A percentile compares a stretch with the other conserved stretches of the same genome.
phyloP scores from a whole-genome alignment of 2,329 filamentous ascomycete genomes.

The Uncinocarpus reesii region DNA sequence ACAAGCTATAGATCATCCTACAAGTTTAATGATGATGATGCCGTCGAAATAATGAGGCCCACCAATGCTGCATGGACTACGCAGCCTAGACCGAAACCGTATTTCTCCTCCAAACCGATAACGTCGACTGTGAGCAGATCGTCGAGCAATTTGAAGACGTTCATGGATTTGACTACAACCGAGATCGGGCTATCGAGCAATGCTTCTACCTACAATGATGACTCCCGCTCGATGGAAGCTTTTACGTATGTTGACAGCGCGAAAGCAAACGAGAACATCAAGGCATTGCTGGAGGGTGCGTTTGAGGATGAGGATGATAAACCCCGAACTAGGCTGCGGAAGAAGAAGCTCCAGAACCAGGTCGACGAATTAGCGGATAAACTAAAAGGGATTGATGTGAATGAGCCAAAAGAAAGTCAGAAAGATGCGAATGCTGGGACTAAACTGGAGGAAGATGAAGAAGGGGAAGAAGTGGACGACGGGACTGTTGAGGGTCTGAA shows the following conservation, averaged over 20 bases:
- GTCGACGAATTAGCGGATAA: slow-evolving; percentile 37
- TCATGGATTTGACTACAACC: slow-evolving; percentile 41
- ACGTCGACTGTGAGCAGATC: slow-evolving; percentile 32
- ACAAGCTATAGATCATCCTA: slow-evolving; percentile 23
- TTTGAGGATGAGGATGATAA: slow-evolving; percentile 43
- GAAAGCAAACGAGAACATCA: slow-evolving; percentile 44
- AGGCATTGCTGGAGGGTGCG: slow-evolving; percentile 42
- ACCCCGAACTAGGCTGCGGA: slow-evolving; percentile 30
- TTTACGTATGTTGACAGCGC: slow-evolving; percentile 41
- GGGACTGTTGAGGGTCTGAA: slow-evolving; percentile 67
- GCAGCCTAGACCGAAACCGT: slow-evolving; percentile 42
- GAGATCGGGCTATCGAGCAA: slow-evolving; percentile 42
- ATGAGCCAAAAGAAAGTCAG: slow-evolving; percentile 36
- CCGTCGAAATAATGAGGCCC: slow-evolving; percentile 41
- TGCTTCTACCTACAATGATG: slow-evolving; percentile 37
- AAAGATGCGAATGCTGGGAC: slow-evolving; percentile 43
- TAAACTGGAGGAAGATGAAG: slow-evolving; percentile 33
- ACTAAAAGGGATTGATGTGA: slow-evolving; percentile 34
- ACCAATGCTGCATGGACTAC: slow-evolving; percentile 41
- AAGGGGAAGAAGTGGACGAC: slow-evolving; percentile 47
- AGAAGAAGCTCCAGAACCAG: slow-evolving; percentile 32
- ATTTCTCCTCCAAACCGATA: slow-evolving; percentile 44
- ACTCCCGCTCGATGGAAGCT: slow-evolving; percentile 46
- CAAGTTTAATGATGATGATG: slow-evolving; percentile 23
- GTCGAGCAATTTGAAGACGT: slow-evolving; percentile 36